phyloP scores from a whole-genome alignment of 495 filamentous ascomycete species.

The Tuber umbilicatum region DNA sequence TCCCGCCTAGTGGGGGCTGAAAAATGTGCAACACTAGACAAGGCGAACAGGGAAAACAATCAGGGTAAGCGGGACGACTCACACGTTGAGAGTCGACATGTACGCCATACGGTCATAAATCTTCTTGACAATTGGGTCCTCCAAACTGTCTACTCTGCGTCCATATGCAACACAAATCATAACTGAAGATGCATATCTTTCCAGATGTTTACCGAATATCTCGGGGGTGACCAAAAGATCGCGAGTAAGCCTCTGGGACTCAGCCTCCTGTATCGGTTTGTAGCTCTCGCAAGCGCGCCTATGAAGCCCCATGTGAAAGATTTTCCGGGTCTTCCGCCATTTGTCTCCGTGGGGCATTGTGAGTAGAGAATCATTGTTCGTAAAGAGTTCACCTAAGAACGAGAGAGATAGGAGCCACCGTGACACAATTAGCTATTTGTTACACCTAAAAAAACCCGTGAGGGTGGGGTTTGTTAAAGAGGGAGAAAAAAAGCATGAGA shows the following conservation, averaged over 20 bases:
- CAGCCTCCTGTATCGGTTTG: constrained; percentile 48
- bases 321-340: constrained; percentile 45
- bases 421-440: constrained; percentile 11
- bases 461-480: constrained; percentile 47
- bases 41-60: constrained; percentile 3
- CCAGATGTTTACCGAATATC: constrained; percentile 57
- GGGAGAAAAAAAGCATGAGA: constrained; percentile 48
- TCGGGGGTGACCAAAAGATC: constrained; percentile 49
- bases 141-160: constrained; percentile 52
- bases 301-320: constrained; percentile 39
- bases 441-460: constrained; percentile 45
- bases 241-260: constrained; percentile 48
- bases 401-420: not conserved
- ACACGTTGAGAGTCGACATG: constrained; percentile 54
- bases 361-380: constrained; percentile 41
- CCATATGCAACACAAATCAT: constrained; percentile 61
- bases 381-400: constrained; percentile 37
- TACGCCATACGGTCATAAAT: constrained; percentile 56
- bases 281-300: constrained; percentile 35
- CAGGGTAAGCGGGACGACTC: constrained; percentile 12
- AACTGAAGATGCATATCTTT: constrained; percentile 59
- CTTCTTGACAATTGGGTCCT: constrained; percentile 50
- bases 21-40: not conserved
- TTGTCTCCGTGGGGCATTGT: constrained; percentile 47
- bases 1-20: not conserved